Conservation (phyloP, 2,329 filamentous ascomycete genomes). For the Ophioceras dolichostomum region DNA sequence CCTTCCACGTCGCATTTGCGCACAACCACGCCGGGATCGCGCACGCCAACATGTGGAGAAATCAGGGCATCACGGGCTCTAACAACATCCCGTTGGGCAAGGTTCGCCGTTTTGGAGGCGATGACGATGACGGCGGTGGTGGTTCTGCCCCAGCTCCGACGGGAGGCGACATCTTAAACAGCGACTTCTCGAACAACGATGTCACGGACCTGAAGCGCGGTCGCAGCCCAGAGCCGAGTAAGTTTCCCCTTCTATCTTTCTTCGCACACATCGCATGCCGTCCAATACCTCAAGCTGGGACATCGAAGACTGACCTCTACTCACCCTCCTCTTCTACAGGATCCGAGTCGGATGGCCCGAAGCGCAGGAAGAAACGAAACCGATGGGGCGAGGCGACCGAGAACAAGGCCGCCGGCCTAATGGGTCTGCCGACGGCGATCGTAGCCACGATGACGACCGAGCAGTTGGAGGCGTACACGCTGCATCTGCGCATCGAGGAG, state of each 20-base stretch:
- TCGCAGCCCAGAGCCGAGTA: conserved; percentile 77
- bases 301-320: conserved; percentile 12
- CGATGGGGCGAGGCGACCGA: conserved; percentile 95
- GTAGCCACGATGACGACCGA: conserved; percentile 97
- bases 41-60: conserved; percentile 47
- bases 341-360: conserved; percentile 58
- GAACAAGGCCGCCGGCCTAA: conserved; percentile 96
- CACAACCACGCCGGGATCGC: too few species aligned
- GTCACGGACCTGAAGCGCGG: conserved; percentile 65
- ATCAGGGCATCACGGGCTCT: conserved; percentile 84
- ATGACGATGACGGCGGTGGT: too few species aligned
- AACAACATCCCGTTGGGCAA: conserved; percentile 95
- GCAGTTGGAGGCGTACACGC: conserved; percentile 91
- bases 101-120: conserved; percentile 65
- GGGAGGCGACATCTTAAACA: too few species aligned
- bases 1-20: too few species aligned
- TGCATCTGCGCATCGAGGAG: conserved; percentile 95
- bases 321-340: too few species aligned
- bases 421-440: conserved; percentile 94
- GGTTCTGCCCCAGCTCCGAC: too few species aligned
- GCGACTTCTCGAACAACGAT: conserved; percentile 12
- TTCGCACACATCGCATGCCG: background rate
- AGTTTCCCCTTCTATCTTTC: conserved; percentile 19
- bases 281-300: conserved; percentile 11
- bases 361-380: conserved; percentile 95